A percentile compares a stretch with the other conserved stretches of the same genome.
Conservation (phyloP, 2,329 filamentous ascomycete species). For the Xylaria sp. region DNA sequence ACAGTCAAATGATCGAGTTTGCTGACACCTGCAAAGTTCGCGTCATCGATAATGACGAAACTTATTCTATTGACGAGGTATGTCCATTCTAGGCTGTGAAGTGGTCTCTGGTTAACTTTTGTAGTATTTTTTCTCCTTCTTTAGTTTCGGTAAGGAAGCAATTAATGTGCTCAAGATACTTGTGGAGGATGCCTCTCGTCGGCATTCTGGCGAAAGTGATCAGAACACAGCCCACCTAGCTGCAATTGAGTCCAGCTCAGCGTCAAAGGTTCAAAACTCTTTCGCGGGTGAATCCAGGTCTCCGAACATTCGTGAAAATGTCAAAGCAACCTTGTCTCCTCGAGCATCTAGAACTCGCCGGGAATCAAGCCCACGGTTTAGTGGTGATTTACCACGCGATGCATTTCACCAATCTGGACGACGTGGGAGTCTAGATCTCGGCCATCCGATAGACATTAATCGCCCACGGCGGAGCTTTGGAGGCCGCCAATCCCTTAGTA, state of each 20-base stretch:
- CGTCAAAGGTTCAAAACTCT: constrained; percentile 24
- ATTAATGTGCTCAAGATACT: constrained; percentile 79
- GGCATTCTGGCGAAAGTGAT: constrained; percentile 50
- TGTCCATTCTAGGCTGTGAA: not conserved
- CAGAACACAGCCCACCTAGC: constrained; percentile 17
- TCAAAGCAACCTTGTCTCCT: constrained; percentile 70
- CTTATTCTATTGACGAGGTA: constrained; percentile 93
- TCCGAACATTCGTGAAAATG: constrained; percentile 62
- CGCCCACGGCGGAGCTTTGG: constrained; percentile 71
- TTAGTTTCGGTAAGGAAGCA: constrained; percentile 84
- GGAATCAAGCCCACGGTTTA: constrained; percentile 64
- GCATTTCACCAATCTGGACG: constrained; percentile 58
- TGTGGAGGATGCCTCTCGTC: constrained; percentile 70
- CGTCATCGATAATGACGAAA: constrained; percentile 93
- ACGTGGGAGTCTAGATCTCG: constrained; percentile 64
- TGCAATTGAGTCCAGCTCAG: constrained; percentile 33
- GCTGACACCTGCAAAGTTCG: constrained; percentile 94
- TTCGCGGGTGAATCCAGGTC: constrained; percentile 47
- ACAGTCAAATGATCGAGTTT: constrained; percentile 89
- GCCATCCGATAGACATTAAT: constrained; percentile 54
- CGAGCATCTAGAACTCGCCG: constrained; percentile 56
- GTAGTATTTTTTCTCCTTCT: constrained; percentile 96
- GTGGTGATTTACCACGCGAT: constrained; percentile 65
- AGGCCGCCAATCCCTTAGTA: constrained; percentile 63
- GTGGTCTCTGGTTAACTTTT: constrained; percentile 40